A percentile compares a stretch with the other conserved stretches of the same genome.
Evolutionary conservation across 371 early-diverging fungal genomes (phyloP).

Genomic region (Fennellomyces sp.): DNA sequence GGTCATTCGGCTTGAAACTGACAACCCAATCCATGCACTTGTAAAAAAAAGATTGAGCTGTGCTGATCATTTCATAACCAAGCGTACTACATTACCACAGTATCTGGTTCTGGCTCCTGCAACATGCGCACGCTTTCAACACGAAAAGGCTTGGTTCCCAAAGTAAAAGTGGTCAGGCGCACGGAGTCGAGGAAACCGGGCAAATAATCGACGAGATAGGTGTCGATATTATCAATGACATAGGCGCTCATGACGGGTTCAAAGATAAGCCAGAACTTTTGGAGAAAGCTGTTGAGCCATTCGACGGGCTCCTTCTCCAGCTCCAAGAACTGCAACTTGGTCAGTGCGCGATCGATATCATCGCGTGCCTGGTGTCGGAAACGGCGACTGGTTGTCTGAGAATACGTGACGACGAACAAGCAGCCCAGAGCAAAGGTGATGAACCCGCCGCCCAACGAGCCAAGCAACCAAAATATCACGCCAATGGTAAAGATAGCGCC

Average conservation of each 20-base stretch:
- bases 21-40: conserved; percentile 93
- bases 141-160: conserved; percentile 95
- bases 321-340: conserved; percentile 49
- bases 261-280: conserved; percentile 92
- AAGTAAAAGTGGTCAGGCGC: conserved; percentile 91
- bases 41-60: background rate
- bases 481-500: conserved; percentile 38
- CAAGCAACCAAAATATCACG: conserved; percentile 34
- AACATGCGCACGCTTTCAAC: conserved; percentile 86
- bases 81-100: conserved; percentile 55
- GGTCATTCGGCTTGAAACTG: conserved; percentile 84
- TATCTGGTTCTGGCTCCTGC: conserved; percentile 78
- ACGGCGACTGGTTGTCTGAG: conserved; percentile 64
- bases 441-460: conserved; percentile 56
- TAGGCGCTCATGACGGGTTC: conserved; percentile 91
- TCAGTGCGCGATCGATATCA: conserved; percentile 71
- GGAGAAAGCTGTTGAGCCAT: conserved; percentile 96
- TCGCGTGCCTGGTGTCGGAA: conserved; percentile 71
- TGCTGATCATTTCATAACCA: background rate
- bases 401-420: conserved; percentile 68
- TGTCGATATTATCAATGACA: conserved; percentile 77
- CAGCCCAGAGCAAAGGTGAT: conserved; percentile 49
- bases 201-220: conserved; percentile 75
- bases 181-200: conserved; percentile 94
- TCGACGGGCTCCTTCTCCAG: conserved; percentile 85